phyloP scores from a whole-genome alignment of 2,329 filamentous ascomycete species.

The Verticillium zaregamsianum region DNA sequence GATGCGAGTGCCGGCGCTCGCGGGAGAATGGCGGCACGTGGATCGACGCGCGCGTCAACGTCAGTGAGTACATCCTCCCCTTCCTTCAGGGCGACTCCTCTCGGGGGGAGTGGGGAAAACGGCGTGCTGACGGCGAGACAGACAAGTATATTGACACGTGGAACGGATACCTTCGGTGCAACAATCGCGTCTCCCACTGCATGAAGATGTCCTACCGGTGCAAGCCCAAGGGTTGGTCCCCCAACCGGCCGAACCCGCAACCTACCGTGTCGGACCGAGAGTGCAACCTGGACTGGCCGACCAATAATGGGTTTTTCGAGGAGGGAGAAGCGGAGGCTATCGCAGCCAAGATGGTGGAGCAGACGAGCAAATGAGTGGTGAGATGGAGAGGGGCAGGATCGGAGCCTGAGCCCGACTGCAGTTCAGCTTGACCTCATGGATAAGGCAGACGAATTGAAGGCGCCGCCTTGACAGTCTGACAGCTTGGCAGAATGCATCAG shows the following conservation, averaged over 20 bases:
- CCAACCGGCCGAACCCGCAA: too few species aligned
- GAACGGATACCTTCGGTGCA: conserved; percentile 8
- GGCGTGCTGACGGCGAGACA: background rate
- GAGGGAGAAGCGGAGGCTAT: background rate
- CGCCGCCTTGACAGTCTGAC: too few species aligned
- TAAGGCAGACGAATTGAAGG: too few species aligned
- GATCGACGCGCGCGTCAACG: conserved; percentile 4
- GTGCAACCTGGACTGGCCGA: background rate
- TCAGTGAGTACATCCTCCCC: conserved; percentile 1
- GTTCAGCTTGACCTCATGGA: too few species aligned
- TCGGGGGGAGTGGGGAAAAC: background rate
- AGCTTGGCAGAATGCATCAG: too few species aligned
- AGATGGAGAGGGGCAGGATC: too few species aligned
- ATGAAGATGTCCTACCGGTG: background rate
- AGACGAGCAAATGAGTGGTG: background rate
- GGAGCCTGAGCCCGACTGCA: too few species aligned
- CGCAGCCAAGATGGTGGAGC: background rate
- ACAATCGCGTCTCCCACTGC: conserved; percentile 4
- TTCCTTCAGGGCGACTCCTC: background rate
- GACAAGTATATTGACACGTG: conserved; percentile 6
- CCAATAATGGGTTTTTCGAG: background rate
- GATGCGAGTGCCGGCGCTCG: conserved; percentile 5
- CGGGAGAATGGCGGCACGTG: background rate
- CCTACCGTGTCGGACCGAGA: background rate
- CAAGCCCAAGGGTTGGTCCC: background rate